phyloP scores from a whole-genome alignment of 2,329 filamentous ascomycete genomes.

The Pestalotiopsis sp. region DNA sequence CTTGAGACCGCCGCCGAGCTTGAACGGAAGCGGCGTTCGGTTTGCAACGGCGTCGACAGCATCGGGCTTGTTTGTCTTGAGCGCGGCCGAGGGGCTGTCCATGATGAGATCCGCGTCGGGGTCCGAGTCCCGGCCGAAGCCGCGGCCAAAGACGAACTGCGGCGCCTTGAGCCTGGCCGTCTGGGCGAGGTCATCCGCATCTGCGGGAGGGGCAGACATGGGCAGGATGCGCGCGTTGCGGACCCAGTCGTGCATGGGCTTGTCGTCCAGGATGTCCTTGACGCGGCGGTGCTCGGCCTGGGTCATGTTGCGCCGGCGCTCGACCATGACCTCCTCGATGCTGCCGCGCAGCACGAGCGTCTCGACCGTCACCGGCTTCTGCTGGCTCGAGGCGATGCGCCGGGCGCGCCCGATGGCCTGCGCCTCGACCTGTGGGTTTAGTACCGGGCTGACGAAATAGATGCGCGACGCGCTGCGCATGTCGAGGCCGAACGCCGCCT shows the following conservation, averaged over 20 bases:
- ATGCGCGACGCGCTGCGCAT: slow-evolving; percentile 81
- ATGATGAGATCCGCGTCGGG: slow-evolving; percentile 49
- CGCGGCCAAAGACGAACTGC: slow-evolving; percentile 53
- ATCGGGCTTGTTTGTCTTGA: not conserved
- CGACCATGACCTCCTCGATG: slow-evolving; percentile 82
- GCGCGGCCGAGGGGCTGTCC: slow-evolving; percentile 18
- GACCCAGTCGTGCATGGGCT: slow-evolving; percentile 62
- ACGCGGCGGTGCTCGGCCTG: slow-evolving; percentile 60
- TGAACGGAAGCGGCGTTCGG: not conserved
- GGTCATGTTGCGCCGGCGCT: slow-evolving; percentile 74
- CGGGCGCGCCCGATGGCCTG: slow-evolving; percentile 91
- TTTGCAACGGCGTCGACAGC: not conserved
- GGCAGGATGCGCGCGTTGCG: slow-evolving; percentile 49
- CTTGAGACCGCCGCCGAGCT: slow-evolving; percentile 1
- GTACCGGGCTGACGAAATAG: slow-evolving; percentile 87
- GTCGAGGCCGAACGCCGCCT: slow-evolving; percentile 86
- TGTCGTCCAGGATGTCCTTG: slow-evolving; percentile 60
- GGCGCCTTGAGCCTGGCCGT: slow-evolving; percentile 48
- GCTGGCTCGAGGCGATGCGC: slow-evolving; percentile 72
- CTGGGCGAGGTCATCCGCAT: slow-evolving; percentile 42
- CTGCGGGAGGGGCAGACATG: slow-evolving; percentile 14
- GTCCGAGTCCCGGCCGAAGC: slow-evolving; percentile 43
- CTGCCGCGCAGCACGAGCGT: slow-evolving; percentile 80
- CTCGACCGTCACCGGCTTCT: slow-evolving; percentile 77
- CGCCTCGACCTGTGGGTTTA: slow-evolving; percentile 81